These are phyloP conservation scores for Sicyos baderoa DNA, from an alignment of 306 rosid genomes.

Conservation along the genomic window DNA sequence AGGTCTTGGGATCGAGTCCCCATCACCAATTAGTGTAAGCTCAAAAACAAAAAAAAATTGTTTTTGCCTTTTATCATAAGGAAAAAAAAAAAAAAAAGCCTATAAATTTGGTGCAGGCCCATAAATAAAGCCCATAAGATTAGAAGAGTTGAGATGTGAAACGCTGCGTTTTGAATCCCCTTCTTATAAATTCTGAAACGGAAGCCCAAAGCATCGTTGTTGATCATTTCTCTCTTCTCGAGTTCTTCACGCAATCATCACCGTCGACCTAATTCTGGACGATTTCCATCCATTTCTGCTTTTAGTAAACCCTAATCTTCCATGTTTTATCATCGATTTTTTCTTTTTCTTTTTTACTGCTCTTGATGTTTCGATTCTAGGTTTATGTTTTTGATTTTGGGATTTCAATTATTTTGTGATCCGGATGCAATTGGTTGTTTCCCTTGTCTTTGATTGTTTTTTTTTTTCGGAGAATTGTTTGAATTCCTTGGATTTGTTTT, in stretches of 20 bases:
- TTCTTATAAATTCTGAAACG: not conserved
- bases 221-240: not conserved
- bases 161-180: constrained; percentile 4
- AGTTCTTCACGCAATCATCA: constrained; percentile 3
- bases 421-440: not conserved
- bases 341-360: too few species aligned
- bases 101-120: not conserved
- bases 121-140: constrained; percentile 1
- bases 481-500: not conserved
- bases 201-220: not conserved
- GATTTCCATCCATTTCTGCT: not conserved
- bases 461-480: not conserved
- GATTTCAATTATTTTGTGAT: not conserved
- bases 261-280: constrained; percentile 12
- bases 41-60: too few species aligned
- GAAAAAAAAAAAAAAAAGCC: too few species aligned
- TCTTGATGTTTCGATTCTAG: not conserved
- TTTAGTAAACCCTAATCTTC: constrained; percentile 19
- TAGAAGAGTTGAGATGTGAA: too few species aligned
- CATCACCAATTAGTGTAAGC: too few species aligned
- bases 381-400: not conserved
- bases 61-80: too few species aligned
- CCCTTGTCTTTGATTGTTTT: not conserved
- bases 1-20: too few species aligned
- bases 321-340: not conserved